These are phyloP conservation scores for Aurifilum marmelostoma DNA, from an alignment of 2,329 filamentous ascomycete species.

Conservation along the genomic window DNA sequence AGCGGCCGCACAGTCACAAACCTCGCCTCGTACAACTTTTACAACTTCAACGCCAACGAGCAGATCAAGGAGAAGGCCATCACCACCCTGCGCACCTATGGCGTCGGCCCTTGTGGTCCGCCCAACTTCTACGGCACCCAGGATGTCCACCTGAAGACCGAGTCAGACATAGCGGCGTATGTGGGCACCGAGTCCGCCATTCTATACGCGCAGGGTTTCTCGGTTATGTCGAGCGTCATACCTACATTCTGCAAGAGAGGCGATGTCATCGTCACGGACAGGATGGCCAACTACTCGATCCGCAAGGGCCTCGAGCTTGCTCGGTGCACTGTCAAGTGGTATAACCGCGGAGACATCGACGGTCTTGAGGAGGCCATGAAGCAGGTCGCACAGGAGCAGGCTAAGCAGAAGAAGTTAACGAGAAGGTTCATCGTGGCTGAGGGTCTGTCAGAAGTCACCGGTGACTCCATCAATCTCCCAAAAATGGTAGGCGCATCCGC, in stretches of 20 bases:
- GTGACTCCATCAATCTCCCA: slow-evolving; percentile 82
- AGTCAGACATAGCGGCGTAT: slow-evolving; percentile 89
- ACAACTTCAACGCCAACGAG: slow-evolving; percentile 94
- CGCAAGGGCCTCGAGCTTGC: slow-evolving; percentile 94
- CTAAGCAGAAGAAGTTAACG: slow-evolving; percentile 81
- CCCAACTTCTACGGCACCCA: slow-evolving; percentile 98
- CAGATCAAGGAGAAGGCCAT: slow-evolving; percentile 94
- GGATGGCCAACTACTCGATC: slow-evolving; percentile 89
- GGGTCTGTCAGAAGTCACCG: slow-evolving; percentile 87
- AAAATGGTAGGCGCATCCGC: slow-evolving; percentile 67
- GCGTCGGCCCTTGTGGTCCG: slow-evolving; percentile 93
- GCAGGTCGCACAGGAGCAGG: slow-evolving; percentile 85
- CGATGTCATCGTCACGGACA: slow-evolving; percentile 95
- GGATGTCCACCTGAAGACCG: slow-evolving; percentile 96
- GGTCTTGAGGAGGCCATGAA: slow-evolving; percentile 85
- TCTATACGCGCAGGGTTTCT: slow-evolving; percentile 94
- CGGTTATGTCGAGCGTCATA: slow-evolving; percentile 95
- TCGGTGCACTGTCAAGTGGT: slow-evolving; percentile 89
- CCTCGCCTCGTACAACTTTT: slow-evolving; percentile 94
- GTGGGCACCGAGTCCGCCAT: slow-evolving; percentile 88
- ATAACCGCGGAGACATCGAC: slow-evolving; percentile 93
- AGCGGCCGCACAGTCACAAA: slow-evolving; percentile 92
- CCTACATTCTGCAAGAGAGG: slow-evolving; percentile 96
- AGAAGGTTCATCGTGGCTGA: slow-evolving; percentile 95
- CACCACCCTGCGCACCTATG: slow-evolving; percentile 89